phyloP scores from a whole-genome alignment of 1,139 yeast species.

The Debaryomycetaceae sp. region DNA sequence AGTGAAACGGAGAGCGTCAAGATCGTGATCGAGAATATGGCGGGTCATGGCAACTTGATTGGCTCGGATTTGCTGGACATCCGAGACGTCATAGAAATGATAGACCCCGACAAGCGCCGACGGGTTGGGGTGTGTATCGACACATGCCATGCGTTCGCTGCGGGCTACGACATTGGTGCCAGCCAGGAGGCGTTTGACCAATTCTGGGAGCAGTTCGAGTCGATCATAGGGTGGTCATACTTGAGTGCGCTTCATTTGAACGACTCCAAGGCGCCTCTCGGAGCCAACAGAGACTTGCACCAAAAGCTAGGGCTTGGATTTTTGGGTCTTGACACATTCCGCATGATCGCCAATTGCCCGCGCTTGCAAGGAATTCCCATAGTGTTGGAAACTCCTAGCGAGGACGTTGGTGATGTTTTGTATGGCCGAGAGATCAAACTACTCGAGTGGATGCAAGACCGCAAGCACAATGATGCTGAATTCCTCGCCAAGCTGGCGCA shows the following conservation, averaged over 20 bases:
- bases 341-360: slow-evolving; percentile 67
- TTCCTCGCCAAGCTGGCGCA: slow-evolving; percentile 42
- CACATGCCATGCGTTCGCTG: slow-evolving; percentile 94
- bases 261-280: slow-evolving; percentile 92
- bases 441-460: slow-evolving; percentile 66
- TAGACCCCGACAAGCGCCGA: slow-evolving; percentile 70
- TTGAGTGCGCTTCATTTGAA: slow-evolving; percentile 81
- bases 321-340: slow-evolving; percentile 78
- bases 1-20: slow-evolving; percentile 71
- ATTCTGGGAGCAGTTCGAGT: slow-evolving; percentile 76
- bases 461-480: slow-evolving; percentile 50
- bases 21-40: slow-evolving; percentile 94
- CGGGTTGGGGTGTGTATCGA: slow-evolving; percentile 94
- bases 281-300: slow-evolving; percentile 87
- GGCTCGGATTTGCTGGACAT: slow-evolving; percentile 82
- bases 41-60: slow-evolving; percentile 89
- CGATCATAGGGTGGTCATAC: slow-evolving; percentile 67
- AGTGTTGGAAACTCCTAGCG: slow-evolving; percentile 85
- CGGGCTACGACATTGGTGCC: slow-evolving; percentile 83
- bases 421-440: slow-evolving; percentile 83
- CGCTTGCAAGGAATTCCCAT: slow-evolving; percentile 68
- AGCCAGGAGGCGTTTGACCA: slow-evolving; percentile 49
- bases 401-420: slow-evolving; percentile 38
- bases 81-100: slow-evolving; percentile 64
- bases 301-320: slow-evolving; percentile 88